Evolutionary conservation across 495 filamentous ascomycete species (phyloP).

Genomic region (Aspergillus nidulans): DNA sequence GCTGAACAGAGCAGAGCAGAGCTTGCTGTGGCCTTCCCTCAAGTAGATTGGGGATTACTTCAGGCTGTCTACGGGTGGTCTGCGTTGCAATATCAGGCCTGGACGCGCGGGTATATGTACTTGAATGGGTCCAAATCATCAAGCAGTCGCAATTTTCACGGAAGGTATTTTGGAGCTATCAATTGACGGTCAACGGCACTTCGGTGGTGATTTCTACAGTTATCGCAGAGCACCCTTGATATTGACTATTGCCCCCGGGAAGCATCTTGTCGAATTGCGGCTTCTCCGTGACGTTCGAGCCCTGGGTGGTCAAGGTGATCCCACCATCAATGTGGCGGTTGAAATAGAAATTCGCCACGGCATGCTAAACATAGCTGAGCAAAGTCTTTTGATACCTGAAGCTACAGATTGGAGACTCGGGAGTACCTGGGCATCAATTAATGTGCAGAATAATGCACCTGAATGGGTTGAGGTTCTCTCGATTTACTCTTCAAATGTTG

Average conservation of each 20-base stretch:
- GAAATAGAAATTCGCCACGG: slow-evolving; percentile 24
- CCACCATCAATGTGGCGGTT: slow-evolving; percentile 34
- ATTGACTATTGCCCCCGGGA: slow-evolving; percentile 43
- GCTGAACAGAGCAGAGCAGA: slow-evolving; percentile 21
- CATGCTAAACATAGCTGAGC: slow-evolving; percentile 27
- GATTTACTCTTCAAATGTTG: slow-evolving; percentile 13
- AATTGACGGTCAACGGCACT: slow-evolving; percentile 46
- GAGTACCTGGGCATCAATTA: slow-evolving; percentile 42
- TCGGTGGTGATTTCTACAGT: slow-evolving; percentile 55
- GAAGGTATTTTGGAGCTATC: slow-evolving; percentile 48
- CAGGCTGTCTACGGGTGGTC: slow-evolving; percentile 58
- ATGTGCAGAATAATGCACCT: slow-evolving; percentile 42
- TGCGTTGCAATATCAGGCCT: slow-evolving; percentile 56
- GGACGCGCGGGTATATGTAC: slow-evolving; percentile 48
- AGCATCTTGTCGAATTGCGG: slow-evolving; percentile 48
- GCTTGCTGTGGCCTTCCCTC: slow-evolving; percentile 41
- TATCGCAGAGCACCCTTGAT: slow-evolving; percentile 48
- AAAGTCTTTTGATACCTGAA: slow-evolving; percentile 43
- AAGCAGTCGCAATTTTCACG: slow-evolving; percentile 38
- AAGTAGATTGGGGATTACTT: slow-evolving; percentile 48
- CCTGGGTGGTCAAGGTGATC: slow-evolving; percentile 44
- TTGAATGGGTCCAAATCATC: slow-evolving; percentile 20
- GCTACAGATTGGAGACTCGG: slow-evolving; percentile 41
- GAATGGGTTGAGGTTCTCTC: slow-evolving; percentile 33
- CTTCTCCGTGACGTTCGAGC: slow-evolving; percentile 51